Percentiles rank a stretch among this genome's conserved stretches.
These are phyloP conservation scores for Erigeron philadelphicus DNA, from an alignment of 140 eudicot genomes.

Conservation along the genomic window DNA sequence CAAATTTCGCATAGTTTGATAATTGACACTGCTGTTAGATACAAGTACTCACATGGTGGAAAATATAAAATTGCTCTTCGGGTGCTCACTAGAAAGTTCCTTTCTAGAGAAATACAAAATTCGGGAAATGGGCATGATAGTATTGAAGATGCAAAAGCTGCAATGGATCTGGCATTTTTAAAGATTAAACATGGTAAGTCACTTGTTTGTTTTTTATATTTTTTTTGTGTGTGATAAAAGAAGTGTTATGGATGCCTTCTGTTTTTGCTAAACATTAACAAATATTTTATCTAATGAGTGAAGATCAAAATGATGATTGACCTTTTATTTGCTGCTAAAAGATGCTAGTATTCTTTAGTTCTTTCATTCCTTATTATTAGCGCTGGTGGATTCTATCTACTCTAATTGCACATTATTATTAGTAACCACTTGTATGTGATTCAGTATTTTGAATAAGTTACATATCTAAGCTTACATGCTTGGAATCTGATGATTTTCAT, in stretches of 20 bases:
- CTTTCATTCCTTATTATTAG: not conserved
- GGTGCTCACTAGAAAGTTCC: conserved; percentile 66
- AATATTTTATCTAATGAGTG: not conserved
- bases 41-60: conserved; percentile 82
- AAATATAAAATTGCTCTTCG: conserved; percentile 86
- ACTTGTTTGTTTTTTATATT: not conserved
- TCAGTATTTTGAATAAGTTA: not conserved
- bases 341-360: not conserved
- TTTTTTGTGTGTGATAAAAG: not conserved
- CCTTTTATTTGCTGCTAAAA: not conserved
- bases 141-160: conserved; percentile 87
- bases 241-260: not conserved
- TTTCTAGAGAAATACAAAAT: conserved; percentile 72
- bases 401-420: not conserved
- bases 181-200: conserved; percentile 65
- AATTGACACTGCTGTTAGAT: conserved; percentile 80
- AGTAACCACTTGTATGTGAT: conserved; percentile 8
- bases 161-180: conserved; percentile 77
- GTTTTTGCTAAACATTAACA: not conserved
- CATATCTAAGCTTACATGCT: not conserved
- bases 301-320: not conserved
- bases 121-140: conserved; percentile 93
- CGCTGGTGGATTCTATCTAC: not conserved
- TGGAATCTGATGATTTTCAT: conserved; percentile 15
- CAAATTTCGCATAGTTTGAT: conserved; percentile 71